Base-by-base conservation (phyloP, 768 basidiomycete species). In the Sarcodon sp. region DNA sequence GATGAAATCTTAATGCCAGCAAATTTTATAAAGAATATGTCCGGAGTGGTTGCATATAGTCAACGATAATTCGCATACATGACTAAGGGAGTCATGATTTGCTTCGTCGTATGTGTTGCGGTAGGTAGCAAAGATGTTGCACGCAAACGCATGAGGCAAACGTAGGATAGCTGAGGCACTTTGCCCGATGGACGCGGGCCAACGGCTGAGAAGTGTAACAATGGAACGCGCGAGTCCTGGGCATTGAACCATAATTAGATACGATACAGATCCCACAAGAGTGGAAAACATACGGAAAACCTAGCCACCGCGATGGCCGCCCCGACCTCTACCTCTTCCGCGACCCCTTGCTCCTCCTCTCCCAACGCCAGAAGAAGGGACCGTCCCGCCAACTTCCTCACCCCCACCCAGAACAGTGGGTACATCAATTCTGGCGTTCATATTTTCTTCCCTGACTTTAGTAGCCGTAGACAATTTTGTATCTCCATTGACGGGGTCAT, bases 281-380 rank as follows among this genome's bases (percentile, higher is more conserved):
- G 21, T 27, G 21, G 4, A 2, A 27, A 27, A 27, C 21, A 27
- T 38, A 38, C 13, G 37, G 37, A 38, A 38, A 38, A 13, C 2
- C 39, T 55, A 64, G 11, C 58, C 59, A 4, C 64, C 61, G 13
- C 64, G 62, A 3, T 55, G 46, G 5, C 53, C 61, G 16, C 66
- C 58, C 2, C 66, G 54, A n/a, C 62, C 59, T n/a, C 59, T 52
- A 1, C 62, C 63, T 33, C 64, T 59, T 0, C 61, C 63, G 8
- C 64, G 50, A 32, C 57, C 37, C n/a, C 57, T 47, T 1, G 61
- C 62, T 50, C 59, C 53, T 6, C 57, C 55, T 43, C 27, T 16
- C 9, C 44, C 50, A 21, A 45, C 15, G 11, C 47, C 47, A 31
- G 55, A 57, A 47, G 55, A 47, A 34, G 49, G 16, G 54, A 51